A percentile compares a stretch with the other conserved stretches of the same genome.
Conservation (phyloP, 129 eudicot genomes). For the Erigeron canadensis region DNA sequence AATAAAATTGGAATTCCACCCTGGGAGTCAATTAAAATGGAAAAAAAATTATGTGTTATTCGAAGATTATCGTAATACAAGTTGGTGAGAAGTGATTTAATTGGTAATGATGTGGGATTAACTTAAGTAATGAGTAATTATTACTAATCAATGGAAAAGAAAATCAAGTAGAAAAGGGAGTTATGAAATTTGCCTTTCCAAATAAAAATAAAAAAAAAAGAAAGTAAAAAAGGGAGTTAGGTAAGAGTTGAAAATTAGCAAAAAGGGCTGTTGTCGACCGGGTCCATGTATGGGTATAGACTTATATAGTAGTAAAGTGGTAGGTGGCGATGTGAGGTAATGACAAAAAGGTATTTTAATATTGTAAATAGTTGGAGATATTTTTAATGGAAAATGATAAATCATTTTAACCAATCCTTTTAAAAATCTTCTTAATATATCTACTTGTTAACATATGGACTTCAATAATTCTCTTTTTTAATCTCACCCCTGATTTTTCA, state of each 20-base stretch:
- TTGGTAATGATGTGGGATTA: slow-evolving; percentile 14
- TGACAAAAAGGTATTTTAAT: slow-evolving; percentile 14
- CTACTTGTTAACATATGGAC: too few species aligned
- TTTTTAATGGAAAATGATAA: too few species aligned
- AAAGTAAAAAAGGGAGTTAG: slow-evolving; percentile 11
- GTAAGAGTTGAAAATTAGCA: slow-evolving; percentile 29
- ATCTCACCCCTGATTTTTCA: too few species aligned
- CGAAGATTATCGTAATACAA: background rate
- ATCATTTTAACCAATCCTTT: too few species aligned
- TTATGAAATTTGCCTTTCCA: too few species aligned
- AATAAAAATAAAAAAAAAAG: background rate
- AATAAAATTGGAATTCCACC: too few species aligned
- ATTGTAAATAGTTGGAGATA: too few species aligned
- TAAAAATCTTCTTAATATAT: too few species aligned
- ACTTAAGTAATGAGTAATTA: background rate
- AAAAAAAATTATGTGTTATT: too few species aligned
- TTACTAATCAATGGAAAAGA: background rate
- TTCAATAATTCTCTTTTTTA: too few species aligned
- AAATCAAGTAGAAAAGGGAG: background rate
- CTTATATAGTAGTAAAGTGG: slow-evolving; percentile 27
- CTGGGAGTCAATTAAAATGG: too few species aligned
- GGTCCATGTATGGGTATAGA: slow-evolving; percentile 19
- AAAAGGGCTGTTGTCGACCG: slow-evolving; percentile 15
- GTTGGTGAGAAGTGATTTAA: slow-evolving; percentile 29
- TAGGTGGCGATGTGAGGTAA: slow-evolving; percentile 31